Conservation (phyloP, 2,329 filamentous ascomycete species). For the Trichoderma citrinoviride region DNA sequence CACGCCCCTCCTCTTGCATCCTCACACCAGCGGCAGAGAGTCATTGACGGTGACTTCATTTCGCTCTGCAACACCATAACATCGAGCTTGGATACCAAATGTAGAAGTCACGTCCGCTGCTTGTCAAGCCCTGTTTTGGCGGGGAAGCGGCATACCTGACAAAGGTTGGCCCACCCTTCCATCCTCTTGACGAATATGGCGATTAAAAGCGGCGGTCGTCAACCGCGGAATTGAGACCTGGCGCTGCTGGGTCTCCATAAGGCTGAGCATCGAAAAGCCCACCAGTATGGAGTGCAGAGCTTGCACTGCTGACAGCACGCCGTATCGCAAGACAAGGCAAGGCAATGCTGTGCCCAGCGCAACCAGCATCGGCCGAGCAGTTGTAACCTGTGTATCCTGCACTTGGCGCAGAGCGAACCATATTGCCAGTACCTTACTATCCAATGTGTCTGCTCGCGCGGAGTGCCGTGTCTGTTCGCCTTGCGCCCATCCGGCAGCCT, state of each 20-base stretch:
- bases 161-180: slow-evolving; percentile 3
- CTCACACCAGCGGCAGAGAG: not conserved
- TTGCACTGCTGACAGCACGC: not conserved
- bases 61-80: not conserved
- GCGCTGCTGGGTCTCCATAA: not conserved
- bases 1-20: not conserved
- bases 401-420: too few species aligned
- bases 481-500: not conserved
- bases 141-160: not conserved
- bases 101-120: not conserved
- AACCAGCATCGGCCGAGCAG: too few species aligned
- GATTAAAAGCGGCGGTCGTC: not conserved
- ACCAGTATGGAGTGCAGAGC: not conserved
- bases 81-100: not conserved
- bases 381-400: too few species aligned
- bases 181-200: not conserved
- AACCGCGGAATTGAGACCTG: not conserved
- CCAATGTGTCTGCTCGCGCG: too few species aligned
- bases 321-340: not conserved
- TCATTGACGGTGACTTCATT: slow-evolving; percentile 4
- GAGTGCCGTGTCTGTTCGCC: not conserved
- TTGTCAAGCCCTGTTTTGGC: slow-evolving; percentile 6
- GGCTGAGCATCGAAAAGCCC: not conserved
- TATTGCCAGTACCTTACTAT: too few species aligned
- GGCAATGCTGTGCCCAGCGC: not conserved